Evolutionary conservation across 106 monocot genomes (phyloP), one percentile per base, ranked within the genome.

Genomic region (Acanthochlamys bracteata): DNA sequence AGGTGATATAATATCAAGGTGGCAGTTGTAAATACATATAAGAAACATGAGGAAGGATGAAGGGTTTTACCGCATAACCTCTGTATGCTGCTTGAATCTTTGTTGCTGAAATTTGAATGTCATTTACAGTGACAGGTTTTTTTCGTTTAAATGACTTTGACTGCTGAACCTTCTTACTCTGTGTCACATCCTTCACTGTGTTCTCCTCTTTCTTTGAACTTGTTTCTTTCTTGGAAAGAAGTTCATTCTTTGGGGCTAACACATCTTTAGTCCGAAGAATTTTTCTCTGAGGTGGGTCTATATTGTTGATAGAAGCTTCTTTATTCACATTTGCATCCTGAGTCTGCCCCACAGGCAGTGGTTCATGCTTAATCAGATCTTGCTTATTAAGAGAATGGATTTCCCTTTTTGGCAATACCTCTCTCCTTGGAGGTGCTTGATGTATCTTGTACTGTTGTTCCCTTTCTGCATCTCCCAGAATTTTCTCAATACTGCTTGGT

Each of bases 401-500:
- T 21, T 20, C 55, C 22, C 20, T 55, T 20, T 55, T 61, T 40
- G 33, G 20, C 0, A 39, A 41, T 16, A n/a, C n/a, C 3, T 41
- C 61, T 61, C 33, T 61, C n/a, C 56, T 64, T 51, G 60, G 69
- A 11, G 65, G 20, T 0, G 55, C 24, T 62, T 77, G 60, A 16
- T 72, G 19, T 25, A 24, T 46, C 26, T 23, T 71, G 26, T 62
- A 41, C 22, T 75, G 66, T 47, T 71, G 74, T 61, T 83, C 85
- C 55, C 64, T 83, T 40, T 95, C 86, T 7, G 81, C 73, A 66
- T 94, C 93, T 43, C 71, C 82, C 63, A 90, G 55, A 25, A 95
- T 95, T 65, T 90, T 75, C 53, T 95, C 94, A 57, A 90, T 79
- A 68, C 90, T 90, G 78, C 90, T 95, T 47, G 86, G 84, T 54